These are phyloP conservation scores for Hypoxylon rickii DNA, from an alignment of 495 filamentous ascomycete species.

Conservation along the genomic window DNA sequence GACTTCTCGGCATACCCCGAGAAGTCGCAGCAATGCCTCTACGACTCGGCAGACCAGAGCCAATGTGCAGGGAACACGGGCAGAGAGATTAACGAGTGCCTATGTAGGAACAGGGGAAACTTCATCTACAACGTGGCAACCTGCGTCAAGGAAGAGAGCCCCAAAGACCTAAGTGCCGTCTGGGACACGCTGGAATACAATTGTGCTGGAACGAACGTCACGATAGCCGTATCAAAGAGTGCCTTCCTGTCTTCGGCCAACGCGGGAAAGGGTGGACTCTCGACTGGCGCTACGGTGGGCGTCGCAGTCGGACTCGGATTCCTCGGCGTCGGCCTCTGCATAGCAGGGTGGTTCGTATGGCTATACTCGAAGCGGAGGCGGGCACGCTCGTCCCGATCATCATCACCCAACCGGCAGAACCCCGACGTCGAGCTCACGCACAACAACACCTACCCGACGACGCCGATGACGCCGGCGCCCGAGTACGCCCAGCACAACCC, in stretches of 20 bases:
- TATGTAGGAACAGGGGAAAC: conserved; percentile 49
- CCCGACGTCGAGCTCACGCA: conserved; percentile 28
- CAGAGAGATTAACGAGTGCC: conserved; percentile 44
- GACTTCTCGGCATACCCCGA: conserved; percentile 51
- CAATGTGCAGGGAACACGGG: conserved; percentile 40
- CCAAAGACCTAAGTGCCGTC: conserved; percentile 37
- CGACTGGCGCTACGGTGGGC: conserved; percentile 24
- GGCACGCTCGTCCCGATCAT: background rate
- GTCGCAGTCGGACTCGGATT: conserved; percentile 17
- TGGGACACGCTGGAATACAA: conserved; percentile 45
- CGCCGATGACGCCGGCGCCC: background rate
- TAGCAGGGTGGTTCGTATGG: conserved; percentile 34
- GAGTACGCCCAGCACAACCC: conserved; percentile 33
- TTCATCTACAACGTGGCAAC: conserved; percentile 49
- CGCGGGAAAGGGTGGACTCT: conserved; percentile 32
- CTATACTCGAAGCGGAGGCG: conserved; percentile 29
- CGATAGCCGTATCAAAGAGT: conserved; percentile 31
- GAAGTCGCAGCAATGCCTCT: conserved; percentile 45
- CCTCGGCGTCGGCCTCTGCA: background rate
- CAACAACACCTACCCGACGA: background rate
- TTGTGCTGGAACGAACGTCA: conserved; percentile 43
- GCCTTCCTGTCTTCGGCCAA: conserved; percentile 34
- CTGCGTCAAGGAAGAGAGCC: conserved; percentile 43
- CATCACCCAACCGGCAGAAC: background rate
- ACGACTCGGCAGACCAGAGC: conserved; percentile 38